Conservation (phyloP, 441 rosid genomes). For the Adansonia grandidieri region DNA sequence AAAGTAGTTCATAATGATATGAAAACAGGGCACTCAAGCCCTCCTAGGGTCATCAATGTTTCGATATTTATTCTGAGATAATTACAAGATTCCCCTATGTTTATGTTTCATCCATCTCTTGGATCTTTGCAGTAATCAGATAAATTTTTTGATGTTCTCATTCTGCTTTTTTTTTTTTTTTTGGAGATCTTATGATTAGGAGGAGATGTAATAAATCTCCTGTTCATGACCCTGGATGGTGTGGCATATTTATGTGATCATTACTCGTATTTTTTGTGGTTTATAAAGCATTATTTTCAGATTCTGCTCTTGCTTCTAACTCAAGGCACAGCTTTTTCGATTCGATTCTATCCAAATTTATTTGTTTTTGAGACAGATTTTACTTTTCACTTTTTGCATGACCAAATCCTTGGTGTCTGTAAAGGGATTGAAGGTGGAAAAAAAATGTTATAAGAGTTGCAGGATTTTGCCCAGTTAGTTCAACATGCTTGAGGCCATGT, state of each 20-base stretch:
- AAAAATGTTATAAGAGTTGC: background rate
- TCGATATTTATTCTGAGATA: constrained; percentile 6
- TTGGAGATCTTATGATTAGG: background rate
- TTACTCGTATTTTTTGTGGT: background rate
- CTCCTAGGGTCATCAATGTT: constrained; percentile 25
- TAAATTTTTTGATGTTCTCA: background rate
- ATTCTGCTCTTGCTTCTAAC: background rate
- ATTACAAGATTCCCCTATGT: background rate
- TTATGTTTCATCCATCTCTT: background rate
- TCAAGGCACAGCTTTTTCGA: constrained; percentile 6
- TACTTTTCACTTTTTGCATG: background rate
- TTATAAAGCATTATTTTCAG: background rate
- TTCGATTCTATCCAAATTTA: background rate
- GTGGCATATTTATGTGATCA: background rate
- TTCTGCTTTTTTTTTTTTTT: background rate
- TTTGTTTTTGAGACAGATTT: background rate
- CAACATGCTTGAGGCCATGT: background rate
- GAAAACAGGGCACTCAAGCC: background rate
- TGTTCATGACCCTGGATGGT: background rate
- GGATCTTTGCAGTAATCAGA: background rate
- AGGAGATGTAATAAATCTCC: background rate
- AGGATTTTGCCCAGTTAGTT: background rate
- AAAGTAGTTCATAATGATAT: constrained; percentile 21
- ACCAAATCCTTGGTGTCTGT: background rate
- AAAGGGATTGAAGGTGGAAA: background rate